Percentiles rank a stretch among this genome's conserved stretches.
Conservation (phyloP, 1,139 yeast genomes). For the Candida sanyaensis region DNA sequence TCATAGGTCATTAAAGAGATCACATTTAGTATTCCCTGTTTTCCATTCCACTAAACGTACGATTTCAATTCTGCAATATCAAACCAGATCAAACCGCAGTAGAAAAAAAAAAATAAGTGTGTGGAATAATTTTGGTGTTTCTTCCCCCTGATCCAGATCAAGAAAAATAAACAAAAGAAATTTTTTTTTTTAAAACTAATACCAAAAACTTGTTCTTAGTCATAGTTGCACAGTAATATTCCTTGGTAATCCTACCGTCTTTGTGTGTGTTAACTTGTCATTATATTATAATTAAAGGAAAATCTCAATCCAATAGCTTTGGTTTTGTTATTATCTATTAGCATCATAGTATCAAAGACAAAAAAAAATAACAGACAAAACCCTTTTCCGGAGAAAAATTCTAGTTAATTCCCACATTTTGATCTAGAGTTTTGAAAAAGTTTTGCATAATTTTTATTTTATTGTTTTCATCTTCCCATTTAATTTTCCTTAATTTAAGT, state of each 20-base stretch:
- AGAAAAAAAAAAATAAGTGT: not conserved
- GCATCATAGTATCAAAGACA: not conserved
- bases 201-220: constrained; percentile 1
- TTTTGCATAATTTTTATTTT: not conserved
- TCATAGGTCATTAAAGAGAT: not conserved
- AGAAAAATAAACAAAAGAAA: constrained; percentile 2
- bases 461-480: not conserved
- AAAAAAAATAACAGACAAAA: not conserved
- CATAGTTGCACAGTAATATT: not conserved
- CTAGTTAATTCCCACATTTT: not conserved
- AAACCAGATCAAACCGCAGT: not conserved
- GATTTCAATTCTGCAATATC: not conserved
- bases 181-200: not conserved
- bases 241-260: not conserved
- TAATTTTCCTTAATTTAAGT: not conserved
- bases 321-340: not conserved
- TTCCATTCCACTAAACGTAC: not conserved
- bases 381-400: not conserved
- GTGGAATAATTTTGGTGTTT: not conserved
- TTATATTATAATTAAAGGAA: not conserved
- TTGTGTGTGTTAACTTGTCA: not conserved
- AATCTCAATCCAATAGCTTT: not conserved
- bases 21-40: too few relatives aligned
- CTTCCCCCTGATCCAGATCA: constrained; percentile 3
- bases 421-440: not conserved